Evolutionary conservation across 2,329 filamentous ascomycete genomes (phyloP).

Genomic region (Cladophialophora immunda): DNA sequence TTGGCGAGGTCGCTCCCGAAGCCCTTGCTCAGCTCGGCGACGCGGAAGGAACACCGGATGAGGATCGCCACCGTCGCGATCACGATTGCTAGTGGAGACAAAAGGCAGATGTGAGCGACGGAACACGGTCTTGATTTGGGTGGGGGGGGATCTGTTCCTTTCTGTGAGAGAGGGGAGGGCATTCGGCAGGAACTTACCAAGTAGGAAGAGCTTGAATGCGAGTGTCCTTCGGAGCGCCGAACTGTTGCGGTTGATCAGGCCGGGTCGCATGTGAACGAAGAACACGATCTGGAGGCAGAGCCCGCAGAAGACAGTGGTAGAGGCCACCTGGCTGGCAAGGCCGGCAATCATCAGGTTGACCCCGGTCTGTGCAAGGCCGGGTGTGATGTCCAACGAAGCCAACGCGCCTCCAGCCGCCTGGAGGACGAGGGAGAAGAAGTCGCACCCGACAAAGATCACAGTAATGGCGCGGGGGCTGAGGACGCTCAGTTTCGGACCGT

Average conservation of each 20-base stretch:
- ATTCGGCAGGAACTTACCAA: neutral
- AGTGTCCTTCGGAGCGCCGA: neutral
- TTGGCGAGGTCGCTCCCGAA: slow-evolving; percentile 57
- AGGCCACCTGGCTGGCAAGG: slow-evolving; percentile 50
- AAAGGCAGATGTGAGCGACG: slow-evolving; percentile 12
- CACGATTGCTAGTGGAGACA: slow-evolving; percentile 41
- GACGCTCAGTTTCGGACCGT: slow-evolving; percentile 46
- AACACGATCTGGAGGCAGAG: slow-evolving; percentile 47
- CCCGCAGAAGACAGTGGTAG: slow-evolving; percentile 63
- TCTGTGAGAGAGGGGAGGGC: too few relatives aligned
- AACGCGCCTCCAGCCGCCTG: slow-evolving; percentile 69
- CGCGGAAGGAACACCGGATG: slow-evolving; percentile 57
- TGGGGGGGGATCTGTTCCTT: too few relatives aligned
- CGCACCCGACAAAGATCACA: slow-evolving; percentile 67
- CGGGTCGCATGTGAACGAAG: neutral
- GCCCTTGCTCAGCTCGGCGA: slow-evolving; percentile 57
- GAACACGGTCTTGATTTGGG: too few relatives aligned
- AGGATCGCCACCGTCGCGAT: slow-evolving; percentile 54
- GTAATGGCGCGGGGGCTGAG: slow-evolving; percentile 47
- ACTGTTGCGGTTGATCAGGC: slow-evolving; percentile 6
- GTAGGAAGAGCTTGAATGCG: neutral
- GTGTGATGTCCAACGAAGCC: slow-evolving; percentile 53
- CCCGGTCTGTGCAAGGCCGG: slow-evolving; percentile 52
- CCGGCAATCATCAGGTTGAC: slow-evolving; percentile 74
- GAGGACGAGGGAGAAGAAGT: slow-evolving; percentile 67